Evolutionary conservation across 2,329 filamentous ascomycete genomes (phyloP).

Genomic region (Paraconiothyrium sp.): DNA sequence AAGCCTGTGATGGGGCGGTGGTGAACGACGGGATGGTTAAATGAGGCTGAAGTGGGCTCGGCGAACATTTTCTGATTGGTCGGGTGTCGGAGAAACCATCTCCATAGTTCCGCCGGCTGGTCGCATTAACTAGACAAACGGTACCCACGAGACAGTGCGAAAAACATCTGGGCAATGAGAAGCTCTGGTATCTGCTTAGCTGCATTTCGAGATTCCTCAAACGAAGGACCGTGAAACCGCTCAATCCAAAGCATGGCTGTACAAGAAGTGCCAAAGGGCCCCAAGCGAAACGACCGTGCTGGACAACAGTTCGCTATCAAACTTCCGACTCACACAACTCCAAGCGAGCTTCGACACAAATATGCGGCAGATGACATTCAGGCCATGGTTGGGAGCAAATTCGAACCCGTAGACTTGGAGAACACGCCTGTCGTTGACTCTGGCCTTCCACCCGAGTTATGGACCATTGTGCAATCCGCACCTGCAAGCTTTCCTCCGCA

Average conservation of each 20-base stretch:
- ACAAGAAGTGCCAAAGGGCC: slow-evolving; percentile 1
- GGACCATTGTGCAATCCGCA: slow-evolving; percentile 50
- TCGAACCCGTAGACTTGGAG: slow-evolving; percentile 46
- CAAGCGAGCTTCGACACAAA: not conserved
- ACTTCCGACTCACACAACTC: not conserved
- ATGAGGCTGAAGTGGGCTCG: not conserved
- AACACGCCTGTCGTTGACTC: slow-evolving; percentile 32
- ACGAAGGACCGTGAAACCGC: not conserved
- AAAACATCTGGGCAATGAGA: not conserved
- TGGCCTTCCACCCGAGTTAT: slow-evolving; percentile 45
- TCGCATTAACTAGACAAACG: not conserved
- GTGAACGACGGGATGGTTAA: not conserved
- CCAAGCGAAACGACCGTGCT: not conserved
- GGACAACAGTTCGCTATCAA: not conserved
- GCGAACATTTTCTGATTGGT: slow-evolving; percentile 2
- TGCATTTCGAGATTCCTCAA: not conserved
- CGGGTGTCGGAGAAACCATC: not conserved
- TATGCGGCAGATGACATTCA: not conserved
- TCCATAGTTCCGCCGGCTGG: not conserved
- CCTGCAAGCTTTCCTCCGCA: slow-evolving; percentile 70
- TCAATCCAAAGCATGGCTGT: not conserved
- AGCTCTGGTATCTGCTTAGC: not conserved
- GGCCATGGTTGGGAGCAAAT: slow-evolving; percentile 30
- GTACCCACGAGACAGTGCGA: not conserved
- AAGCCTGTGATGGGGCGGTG: not conserved